A percentile compares a stretch with the other conserved stretches of the same genome.
These are phyloP conservation scores for Aspergillus sparsus DNA, from an alignment of 495 filamentous ascomycete genomes.

Conservation along the genomic window DNA sequence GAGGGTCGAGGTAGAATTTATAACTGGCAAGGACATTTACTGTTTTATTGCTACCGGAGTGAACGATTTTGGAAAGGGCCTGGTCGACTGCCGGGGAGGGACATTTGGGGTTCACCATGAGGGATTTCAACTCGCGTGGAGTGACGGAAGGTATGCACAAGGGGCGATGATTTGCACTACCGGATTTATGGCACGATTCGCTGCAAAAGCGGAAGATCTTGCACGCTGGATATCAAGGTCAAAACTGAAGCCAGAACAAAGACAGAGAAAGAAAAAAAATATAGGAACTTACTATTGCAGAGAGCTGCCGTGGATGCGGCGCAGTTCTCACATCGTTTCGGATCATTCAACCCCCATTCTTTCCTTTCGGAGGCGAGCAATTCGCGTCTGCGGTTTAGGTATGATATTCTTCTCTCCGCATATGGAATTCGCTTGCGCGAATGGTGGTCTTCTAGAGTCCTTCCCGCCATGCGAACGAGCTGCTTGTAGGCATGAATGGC, in stretches of 20 bases:
- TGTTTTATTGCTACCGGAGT: constrained; percentile 15
- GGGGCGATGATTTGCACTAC: constrained; percentile 16
- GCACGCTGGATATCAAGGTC: constrained; percentile 24
- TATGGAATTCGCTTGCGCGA: constrained; percentile 30
- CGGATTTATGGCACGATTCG: constrained; percentile 28
- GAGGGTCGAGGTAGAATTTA: constrained; percentile 35
- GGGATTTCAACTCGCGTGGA: constrained; percentile 35
- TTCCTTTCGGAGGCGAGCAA: constrained; percentile 29
- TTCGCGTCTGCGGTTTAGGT: constrained; percentile 31
- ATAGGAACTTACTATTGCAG: constrained; percentile 31
- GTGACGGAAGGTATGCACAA: constrained; percentile 35
- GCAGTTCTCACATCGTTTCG: constrained; percentile 27
- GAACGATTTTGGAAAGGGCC: constrained; percentile 29
- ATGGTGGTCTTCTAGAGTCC: constrained; percentile 26
- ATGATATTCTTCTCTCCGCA: constrained; percentile 30
- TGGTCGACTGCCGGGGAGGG: constrained; percentile 28
- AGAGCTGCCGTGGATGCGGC: constrained; percentile 24
- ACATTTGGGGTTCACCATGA: constrained; percentile 32
- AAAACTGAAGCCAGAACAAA: constrained; percentile 2
- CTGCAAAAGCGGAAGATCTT: constrained; percentile 37
- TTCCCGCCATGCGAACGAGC: constrained; percentile 30
- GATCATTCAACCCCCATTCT: constrained; percentile 30
- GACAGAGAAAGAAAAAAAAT: not conserved
- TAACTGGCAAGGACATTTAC: constrained; percentile 29
- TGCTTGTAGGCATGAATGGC: constrained; percentile 34